Base-by-base conservation (phyloP, 140 eudicot genomes). In the Erigeron philadelphicus region DNA sequence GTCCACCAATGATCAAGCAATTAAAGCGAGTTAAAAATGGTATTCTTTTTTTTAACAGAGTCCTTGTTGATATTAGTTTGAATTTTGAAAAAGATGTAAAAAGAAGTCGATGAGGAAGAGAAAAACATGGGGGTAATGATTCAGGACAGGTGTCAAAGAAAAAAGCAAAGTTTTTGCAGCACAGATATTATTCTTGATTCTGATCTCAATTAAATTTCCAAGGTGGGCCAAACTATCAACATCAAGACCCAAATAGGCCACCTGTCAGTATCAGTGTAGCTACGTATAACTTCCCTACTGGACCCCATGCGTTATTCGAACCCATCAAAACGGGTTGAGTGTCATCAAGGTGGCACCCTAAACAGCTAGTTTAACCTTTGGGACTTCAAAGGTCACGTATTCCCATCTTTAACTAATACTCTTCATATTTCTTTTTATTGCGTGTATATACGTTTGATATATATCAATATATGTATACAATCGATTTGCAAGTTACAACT, bases 61-160 rank as follows among this genome's bases (percentile, higher is more conserved):
- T 21, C 1, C 25, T 21, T 21, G 25, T 10, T 6, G 6, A 12
- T 2, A 5, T 53, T 53, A 16, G 6, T 2, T 7, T 6, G 40
- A 61, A 11, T 12, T 40, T 8, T 1, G 16, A 63, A 42, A 10
- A 43, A 21, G 9, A 23, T 44, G 25, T 12, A 57, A 55, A n/a
- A 6, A 63, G 11, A 44, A 9, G 1, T 6, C 2, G 4, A 31
- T 45, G 70, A 54, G 70, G 17, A 2, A 4, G 45, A 4, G 45
- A 3, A 12, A 68, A 61, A 60, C 68, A 13, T 72, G 77, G 71
- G 64, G 63, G 44, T 40, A 38, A 40, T 1, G 46, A 69, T 3
- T 35, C 45, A 45, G 60, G 38, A 31, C 78, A 74, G 72, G 72
- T 57, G 79, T 74, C 73, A 15, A 45, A 46, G 31, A 16, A 11